phyloP scores from a whole-genome alignment of 1,284 basidiomycete species.

The Pseudozyma tsukubaensis region DNA sequence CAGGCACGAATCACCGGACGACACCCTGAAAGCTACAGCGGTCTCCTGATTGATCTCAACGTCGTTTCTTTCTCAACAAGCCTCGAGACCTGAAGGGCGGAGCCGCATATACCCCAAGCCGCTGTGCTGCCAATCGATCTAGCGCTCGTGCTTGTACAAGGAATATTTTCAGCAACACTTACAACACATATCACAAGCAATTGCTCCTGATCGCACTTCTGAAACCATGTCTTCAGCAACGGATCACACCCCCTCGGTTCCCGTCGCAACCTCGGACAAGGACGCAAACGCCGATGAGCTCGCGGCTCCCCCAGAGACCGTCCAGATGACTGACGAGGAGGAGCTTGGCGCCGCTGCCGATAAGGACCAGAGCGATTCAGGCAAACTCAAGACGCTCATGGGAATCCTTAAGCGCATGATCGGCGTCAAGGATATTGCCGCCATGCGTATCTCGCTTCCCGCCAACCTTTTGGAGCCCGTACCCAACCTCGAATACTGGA shows the following conservation, averaged over 20 bases:
- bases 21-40: too few species aligned
- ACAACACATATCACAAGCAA: too few species aligned
- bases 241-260: constrained; percentile 12
- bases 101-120: not conserved
- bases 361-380: constrained; percentile 60
- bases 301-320: constrained; percentile 52
- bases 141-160: too few species aligned
- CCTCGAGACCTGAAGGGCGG: not conserved
- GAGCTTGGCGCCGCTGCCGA: constrained; percentile 58
- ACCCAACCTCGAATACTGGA: constrained; percentile 70
- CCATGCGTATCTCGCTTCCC: constrained; percentile 65
- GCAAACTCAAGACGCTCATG: constrained; percentile 64
- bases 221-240: constrained; percentile 25
- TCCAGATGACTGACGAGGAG: constrained; percentile 62
- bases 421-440: constrained; percentile 66
- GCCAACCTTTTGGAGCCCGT: constrained; percentile 66
- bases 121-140: not conserved
- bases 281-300: constrained; percentile 56
- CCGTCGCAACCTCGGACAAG: constrained; percentile 38
- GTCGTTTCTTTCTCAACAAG: too few species aligned
- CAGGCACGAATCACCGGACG: too few species aligned
- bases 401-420: constrained; percentile 65
- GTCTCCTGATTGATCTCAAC: too few species aligned
- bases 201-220: not conserved
- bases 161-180: too few species aligned